Base-by-base conservation (phyloP, 1,284 basidiomycete genomes). In the Pulchroboletus neoregius region DNA sequence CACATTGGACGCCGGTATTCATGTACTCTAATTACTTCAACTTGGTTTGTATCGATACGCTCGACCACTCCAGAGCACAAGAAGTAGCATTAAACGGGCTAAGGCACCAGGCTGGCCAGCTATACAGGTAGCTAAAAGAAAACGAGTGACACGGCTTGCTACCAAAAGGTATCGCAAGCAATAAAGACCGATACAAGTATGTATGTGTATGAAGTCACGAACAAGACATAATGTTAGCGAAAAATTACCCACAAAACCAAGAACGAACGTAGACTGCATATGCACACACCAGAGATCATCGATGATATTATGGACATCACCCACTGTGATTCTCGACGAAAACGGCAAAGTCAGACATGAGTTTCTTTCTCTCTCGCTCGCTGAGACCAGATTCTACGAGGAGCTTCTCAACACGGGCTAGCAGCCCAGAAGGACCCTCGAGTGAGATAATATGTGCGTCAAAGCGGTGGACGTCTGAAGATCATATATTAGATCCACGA, bases 401-500 rank as follows among this genome's bases (percentile, higher is more conserved):
- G 35, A 88, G 69, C 38, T 73, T 72, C 57, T 81, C 79, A 6
- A 86, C 80, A 42, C 76, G 78, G 24, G 71, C 61, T 23, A 87
- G 70, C 38, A 88, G 78, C 18, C 86, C 85, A 31, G 70, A 73
- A 10, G 82, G 76, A 15, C 86, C 86, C 49, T 88, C 82, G 40
- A 89, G 78, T 6, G 84, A 80, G 39, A 88, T 87, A 36, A 77
- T 72, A 54, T 83, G 78, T 34, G 81, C 81, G 62, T 88, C 85
- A 58, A 84, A 88, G 46, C 80, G 78, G 58, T 76, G 75, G 11
- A 83, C 78, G 59, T 81, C 80, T 83, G 49, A 35, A 42, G 4
- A 44, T 42, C 32, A 51, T 44, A 43, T 49, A 41, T 31, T 5
- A 47, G 34, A 35, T 39, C 37, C 24, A 44, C 44, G 32, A 52